Evolutionary conservation across 768 basidiomycete species (phyloP), one percentile per base, ranked within the genome.

Genomic region (Leccinum broughii): DNA sequence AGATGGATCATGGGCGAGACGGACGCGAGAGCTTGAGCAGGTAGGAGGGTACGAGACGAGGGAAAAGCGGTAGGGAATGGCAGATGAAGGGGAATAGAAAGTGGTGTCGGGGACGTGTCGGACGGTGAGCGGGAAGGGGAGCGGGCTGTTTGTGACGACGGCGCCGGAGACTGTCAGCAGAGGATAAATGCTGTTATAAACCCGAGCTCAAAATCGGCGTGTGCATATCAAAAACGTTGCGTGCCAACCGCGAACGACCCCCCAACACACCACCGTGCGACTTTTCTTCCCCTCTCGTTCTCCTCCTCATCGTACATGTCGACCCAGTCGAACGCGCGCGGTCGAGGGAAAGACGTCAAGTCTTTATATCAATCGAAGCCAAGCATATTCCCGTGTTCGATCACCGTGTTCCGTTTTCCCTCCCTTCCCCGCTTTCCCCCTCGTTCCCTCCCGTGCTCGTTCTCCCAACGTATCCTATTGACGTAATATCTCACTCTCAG

Each of bases 1-100:
- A 83, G 76, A 75, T 80, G 78, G 75, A 83, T 80, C 81, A 83
- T 83, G 68, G 69, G 57, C 62, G 24, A 14, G 54, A 37, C 46
- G 55, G 57, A 34, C 35, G 48, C 22, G 51, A 51, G 53, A 13
- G 54, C 22, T 20, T 0, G 37, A 41, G 54, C 22, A 9, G 30
- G 24, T 58, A 56, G 15, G 60, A 2, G 59, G 17, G 55, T 49
- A 20, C 24, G 54, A 48, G 30, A 24, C 44, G 62, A 44, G 8
- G 49, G 17, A 9, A 39, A 49, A 30, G 28, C 37, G 52, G 58
- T 11, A 26, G 7, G 11, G 2, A 3, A 17, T 9, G 44, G 0
- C 8, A 41, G 17, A 41, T 41, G 39, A 7, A 2, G 3, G 5
- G 46, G 10, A 2, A n/a, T 24, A 39, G 48, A 44, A 28, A 15